These are phyloP conservation scores for Paspalum vaginatum DNA, from an alignment of 176 grass and related monocot genomes.

Conservation along the genomic window DNA sequence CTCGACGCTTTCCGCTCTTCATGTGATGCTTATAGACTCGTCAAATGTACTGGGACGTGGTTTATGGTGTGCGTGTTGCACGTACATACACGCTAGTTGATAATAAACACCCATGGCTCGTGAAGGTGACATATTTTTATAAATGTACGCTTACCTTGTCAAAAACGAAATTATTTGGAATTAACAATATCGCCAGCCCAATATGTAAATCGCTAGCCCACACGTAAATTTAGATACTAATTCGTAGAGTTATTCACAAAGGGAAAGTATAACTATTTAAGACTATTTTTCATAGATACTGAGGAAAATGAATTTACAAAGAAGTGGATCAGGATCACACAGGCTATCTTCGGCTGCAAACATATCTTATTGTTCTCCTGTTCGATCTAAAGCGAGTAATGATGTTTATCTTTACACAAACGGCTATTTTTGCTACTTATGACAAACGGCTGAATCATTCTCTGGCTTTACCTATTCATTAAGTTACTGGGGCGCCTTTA, in stretches of 20 bases:
- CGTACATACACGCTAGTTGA: too few species aligned
- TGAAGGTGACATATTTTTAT: too few species aligned
- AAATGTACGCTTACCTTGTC: neutral
- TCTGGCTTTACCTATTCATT: neutral
- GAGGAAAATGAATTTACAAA: neutral
- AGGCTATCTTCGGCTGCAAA: neutral
- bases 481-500: neutral
- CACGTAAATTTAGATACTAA: neutral
- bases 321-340: neutral
- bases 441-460: slow-evolving; percentile 23
- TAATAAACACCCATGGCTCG: too few species aligned
- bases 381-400: slow-evolving; percentile 35
- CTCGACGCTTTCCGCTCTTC: too few species aligned
- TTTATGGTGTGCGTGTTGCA: too few species aligned
- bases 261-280: neutral
- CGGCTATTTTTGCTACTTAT: slow-evolving; percentile 34
- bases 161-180: neutral
- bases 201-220: neutral
- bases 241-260: neutral
- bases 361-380: neutral
- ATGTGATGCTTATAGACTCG: too few species aligned
- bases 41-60: too few species aligned
- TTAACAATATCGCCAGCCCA: too few species aligned
- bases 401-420: slow-evolving; percentile 27
- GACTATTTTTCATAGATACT: neutral